Evolutionary conservation across 2,329 filamentous ascomycete species (phyloP).

Genomic region (Fusarium kyushuense): DNA sequence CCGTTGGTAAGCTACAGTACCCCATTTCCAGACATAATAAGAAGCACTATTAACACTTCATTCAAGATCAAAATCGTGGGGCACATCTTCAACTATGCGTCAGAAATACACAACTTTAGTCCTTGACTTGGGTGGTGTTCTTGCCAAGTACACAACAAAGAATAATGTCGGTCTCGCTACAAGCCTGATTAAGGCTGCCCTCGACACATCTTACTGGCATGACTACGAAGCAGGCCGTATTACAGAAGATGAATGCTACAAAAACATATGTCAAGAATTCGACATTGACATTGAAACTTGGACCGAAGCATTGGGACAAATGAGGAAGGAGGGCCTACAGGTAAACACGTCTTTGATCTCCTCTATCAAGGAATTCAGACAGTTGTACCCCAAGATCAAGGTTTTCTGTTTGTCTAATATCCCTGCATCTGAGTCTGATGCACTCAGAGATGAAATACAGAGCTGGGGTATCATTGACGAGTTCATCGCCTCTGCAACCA

Average conservation of each 20-base stretch:
- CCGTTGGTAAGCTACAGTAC: not conserved
- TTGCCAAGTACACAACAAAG: not conserved
- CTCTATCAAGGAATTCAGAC: not conserved
- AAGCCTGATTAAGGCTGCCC: not conserved
- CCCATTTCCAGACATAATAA: too few relatives aligned
- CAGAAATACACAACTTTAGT: not conserved
- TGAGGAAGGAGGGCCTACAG: not conserved
- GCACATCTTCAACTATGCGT: not conserved
- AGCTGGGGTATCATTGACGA: constrained; percentile 13
- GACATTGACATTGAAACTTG: not conserved
- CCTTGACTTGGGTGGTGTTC: constrained; percentile 1
- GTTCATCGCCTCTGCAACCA: not conserved
- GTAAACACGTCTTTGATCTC: not conserved
- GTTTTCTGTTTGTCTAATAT: constrained; percentile 9
- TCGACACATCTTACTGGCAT: constrained; percentile 6
- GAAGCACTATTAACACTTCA: too few relatives aligned
- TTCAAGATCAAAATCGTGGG: accelerated
- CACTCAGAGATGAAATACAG: not conserved
- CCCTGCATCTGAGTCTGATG: not conserved
- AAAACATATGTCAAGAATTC: not conserved
- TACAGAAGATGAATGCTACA: not conserved
- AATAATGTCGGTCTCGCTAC: not conserved
- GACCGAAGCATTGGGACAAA: not conserved
- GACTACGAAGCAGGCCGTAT: constrained; percentile 1
- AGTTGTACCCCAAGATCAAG: not conserved